phyloP scores from a whole-genome alignment of 495 filamentous ascomycete species.

The Aspergillus cavernicola region DNA sequence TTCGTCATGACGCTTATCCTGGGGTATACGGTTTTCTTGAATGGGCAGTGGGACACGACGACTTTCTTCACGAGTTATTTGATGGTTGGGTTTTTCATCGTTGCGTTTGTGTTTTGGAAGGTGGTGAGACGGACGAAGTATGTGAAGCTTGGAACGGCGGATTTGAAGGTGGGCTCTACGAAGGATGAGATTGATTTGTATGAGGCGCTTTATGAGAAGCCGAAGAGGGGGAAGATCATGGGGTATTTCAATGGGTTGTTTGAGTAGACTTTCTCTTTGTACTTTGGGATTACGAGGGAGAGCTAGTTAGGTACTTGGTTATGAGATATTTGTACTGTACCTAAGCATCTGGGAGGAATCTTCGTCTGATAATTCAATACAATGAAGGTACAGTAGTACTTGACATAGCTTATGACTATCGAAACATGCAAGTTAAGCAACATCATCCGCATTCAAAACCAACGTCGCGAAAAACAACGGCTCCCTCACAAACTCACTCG shows the following conservation, averaged over 20 bases:
- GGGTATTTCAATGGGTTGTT: background rate
- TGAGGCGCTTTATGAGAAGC: background rate
- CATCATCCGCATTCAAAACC: too few species aligned
- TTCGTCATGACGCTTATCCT: constrained; percentile 23
- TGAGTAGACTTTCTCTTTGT: background rate
- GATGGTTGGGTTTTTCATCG: constrained; percentile 46
- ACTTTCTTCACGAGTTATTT: constrained; percentile 32
- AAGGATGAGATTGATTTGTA: background rate
- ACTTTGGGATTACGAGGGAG: too few species aligned
- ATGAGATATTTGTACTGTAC: too few species aligned
- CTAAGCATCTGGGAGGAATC: too few species aligned
- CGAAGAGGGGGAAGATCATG: background rate
- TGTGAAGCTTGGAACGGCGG: constrained; percentile 35
- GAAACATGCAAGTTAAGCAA: too few species aligned
- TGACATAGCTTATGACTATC: too few species aligned
- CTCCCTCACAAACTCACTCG: too few species aligned
- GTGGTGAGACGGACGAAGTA: constrained; percentile 45
- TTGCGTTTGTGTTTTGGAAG: constrained; percentile 54
- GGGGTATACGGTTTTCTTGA: constrained; percentile 20
- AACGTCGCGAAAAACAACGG: too few species aligned
- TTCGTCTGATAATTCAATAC: too few species aligned
- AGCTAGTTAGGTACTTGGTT: too few species aligned
- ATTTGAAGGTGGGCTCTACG: constrained; percentile 19
- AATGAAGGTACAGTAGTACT: too few species aligned
- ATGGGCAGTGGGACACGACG: constrained; percentile 19